phyloP scores from a whole-genome alignment of 2,329 filamentous ascomycete genomes.

The Sarocladiaceae sp. region DNA sequence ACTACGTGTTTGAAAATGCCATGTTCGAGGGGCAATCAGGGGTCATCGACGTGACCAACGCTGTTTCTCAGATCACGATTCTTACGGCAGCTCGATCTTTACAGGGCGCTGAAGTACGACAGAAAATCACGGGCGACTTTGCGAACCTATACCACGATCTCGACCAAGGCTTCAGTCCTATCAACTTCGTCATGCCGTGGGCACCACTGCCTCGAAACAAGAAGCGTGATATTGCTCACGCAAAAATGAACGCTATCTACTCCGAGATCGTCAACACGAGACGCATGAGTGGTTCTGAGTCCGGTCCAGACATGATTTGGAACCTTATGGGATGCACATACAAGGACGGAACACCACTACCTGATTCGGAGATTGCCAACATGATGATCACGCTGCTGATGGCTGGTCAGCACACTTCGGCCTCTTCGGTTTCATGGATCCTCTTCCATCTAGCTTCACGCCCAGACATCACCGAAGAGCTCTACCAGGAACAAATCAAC shows the following conservation, averaged over 20 bases:
- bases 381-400: slow-evolving; percentile 87
- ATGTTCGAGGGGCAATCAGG: slow-evolving; percentile 58
- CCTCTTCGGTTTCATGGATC: slow-evolving; percentile 75
- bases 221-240: slow-evolving; percentile 65
- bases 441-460: slow-evolving; percentile 67
- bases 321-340: slow-evolving; percentile 74
- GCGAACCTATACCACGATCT: slow-evolving; percentile 76
- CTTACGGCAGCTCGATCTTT: slow-evolving; percentile 75
- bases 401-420: slow-evolving; percentile 79
- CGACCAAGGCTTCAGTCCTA: slow-evolving; percentile 68
- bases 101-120: slow-evolving; percentile 72
- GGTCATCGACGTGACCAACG: slow-evolving; percentile 57
- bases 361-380: slow-evolving; percentile 73
- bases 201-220: slow-evolving; percentile 73
- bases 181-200: slow-evolving; percentile 83
- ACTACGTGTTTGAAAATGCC: slow-evolving; percentile 56
- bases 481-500: slow-evolving; percentile 62
- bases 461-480: slow-evolving; percentile 65
- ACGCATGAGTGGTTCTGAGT: slow-evolving; percentile 41
- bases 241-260: slow-evolving; percentile 67
- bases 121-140: slow-evolving; percentile 66
- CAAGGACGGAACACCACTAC: slow-evolving; percentile 65
- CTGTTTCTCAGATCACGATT: slow-evolving; percentile 74
- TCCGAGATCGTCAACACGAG: slow-evolving; percentile 65
- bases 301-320: slow-evolving; percentile 67